Conservation (phyloP, 257 asterid genomes). For the Petunia axillaris region DNA sequence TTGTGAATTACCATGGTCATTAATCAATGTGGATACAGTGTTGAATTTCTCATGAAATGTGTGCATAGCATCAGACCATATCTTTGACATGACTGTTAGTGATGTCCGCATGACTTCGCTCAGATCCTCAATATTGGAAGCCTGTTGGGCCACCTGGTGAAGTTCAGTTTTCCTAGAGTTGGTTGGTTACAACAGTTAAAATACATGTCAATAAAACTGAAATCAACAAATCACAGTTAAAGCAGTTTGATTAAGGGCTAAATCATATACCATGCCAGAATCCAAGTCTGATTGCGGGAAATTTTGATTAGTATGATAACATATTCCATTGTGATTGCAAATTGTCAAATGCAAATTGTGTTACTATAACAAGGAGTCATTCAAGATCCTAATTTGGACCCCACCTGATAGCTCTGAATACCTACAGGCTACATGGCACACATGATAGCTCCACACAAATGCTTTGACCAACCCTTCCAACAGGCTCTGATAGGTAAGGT, state of each 20-base stretch:
- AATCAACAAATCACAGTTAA: neutral
- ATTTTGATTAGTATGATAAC: too few species aligned
- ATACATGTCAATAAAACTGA: conserved; percentile 22
- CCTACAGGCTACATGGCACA: too few species aligned
- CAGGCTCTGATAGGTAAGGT: too few species aligned
- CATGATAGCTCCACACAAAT: too few species aligned
- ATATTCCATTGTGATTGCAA: too few species aligned
- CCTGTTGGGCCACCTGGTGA: conserved; percentile 96
- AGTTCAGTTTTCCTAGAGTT: conserved; percentile 82
- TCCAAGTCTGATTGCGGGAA: too few species aligned
- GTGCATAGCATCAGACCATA: conserved; percentile 91
- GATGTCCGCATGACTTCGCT: conserved; percentile 75
- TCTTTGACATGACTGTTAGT: conserved; percentile 80
- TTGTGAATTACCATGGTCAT: conserved; percentile 69
- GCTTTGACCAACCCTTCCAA: too few species aligned
- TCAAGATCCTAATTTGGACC: too few species aligned
- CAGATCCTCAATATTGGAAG: conserved; percentile 89
- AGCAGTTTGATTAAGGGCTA: conserved; percentile 6
- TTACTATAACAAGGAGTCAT: too few species aligned
- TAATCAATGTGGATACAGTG: conserved; percentile 70
- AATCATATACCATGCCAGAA: too few species aligned
- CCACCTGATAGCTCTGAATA: too few species aligned
- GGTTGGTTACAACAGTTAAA: conserved; percentile 26
- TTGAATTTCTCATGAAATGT: conserved; percentile 75
- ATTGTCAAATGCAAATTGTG: too few species aligned